A percentile compares a stretch with the other conserved stretches of the same genome.
These are phyloP conservation scores for Candida neerlandica DNA, from an alignment of 1,139 yeast species.

Conservation along the genomic window DNA sequence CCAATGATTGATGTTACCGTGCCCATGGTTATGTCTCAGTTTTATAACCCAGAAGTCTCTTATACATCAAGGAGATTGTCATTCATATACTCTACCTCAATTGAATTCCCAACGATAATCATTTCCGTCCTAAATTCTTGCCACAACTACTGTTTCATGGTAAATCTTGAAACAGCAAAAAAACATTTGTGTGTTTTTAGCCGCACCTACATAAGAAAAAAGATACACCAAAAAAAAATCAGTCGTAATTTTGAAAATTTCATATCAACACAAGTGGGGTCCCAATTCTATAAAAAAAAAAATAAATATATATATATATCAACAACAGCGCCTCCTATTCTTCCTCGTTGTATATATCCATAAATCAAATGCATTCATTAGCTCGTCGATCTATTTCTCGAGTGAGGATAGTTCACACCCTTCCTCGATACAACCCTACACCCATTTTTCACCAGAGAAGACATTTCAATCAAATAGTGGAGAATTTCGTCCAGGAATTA, in stretches of 20 bases:
- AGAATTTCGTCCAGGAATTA: slow-evolving; percentile 21
- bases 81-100: too few species aligned
- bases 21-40: too few species aligned
- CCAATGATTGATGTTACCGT: too few species aligned
- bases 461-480: slow-evolving; percentile 21
- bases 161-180: neutral
- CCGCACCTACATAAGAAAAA: neutral
- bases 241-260: slow-evolving; percentile 5
- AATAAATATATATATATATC: neutral
- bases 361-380: neutral
- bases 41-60: too few species aligned
- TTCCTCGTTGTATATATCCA: neutral
- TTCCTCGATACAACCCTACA: neutral
- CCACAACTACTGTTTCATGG: neutral
- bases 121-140: too few species aligned
- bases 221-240: neutral
- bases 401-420: neutral
- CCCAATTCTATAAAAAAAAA: neutral
- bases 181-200: neutral
- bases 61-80: too few species aligned
- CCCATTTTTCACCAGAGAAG: neutral
- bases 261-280: neutral
- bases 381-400: slow-evolving; percentile 5
- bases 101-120: too few species aligned
- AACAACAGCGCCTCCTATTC: neutral